Evolutionary conservation across 2,329 filamentous ascomycete genomes (phyloP), one percentile per base, ranked within the genome.

Genomic region (Hypoxylon sp.): DNA sequence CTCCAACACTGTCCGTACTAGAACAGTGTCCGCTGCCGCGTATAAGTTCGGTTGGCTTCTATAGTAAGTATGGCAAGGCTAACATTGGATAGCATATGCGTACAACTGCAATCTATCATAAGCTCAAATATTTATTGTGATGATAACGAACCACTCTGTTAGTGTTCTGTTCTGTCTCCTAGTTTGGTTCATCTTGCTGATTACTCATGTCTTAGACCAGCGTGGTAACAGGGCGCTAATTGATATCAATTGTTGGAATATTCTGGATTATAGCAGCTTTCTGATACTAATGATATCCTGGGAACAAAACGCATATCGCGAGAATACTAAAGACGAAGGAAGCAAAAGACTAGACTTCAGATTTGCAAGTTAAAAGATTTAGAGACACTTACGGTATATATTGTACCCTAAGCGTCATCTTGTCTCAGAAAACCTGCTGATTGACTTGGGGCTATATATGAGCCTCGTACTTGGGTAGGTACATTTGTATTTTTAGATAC

Each of bases 111-210:
- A 28, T 81, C 81, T 30, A 82, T 85, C 41, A 81, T 83, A 41
- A 77, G 78, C 3, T 79, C 79, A 0, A 83, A 85, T 57, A 83
- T 86, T 56, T 86, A 85, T 73, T 80, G 83, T 17, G 75, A 79
- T 63, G 79, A 85, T 61, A 81, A 85, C 53, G 76, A 78, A 59
- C 84, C 82, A 1, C 75, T 80, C 5, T 84, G 66, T 72, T 62
- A 7, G 63, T 21, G 13, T 19, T 19, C 6, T 25, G 7, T 7
- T 2, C 17, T 30, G 36, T 13, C 11, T 21, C 2, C 11, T 25
- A 25, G 17, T 38, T 19, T 41, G 1, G 2, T 30, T n/a, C 34
- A 13, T 34, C n/a, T n/a, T 25, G 14, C 58, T 67, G 28, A 67
- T 21, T n/a, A 4, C 3, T 51, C 11, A 14, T 17, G 25, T 25